phyloP scores from a whole-genome alignment of 1,139 yeast genomes.

The Yarrowia galli region DNA sequence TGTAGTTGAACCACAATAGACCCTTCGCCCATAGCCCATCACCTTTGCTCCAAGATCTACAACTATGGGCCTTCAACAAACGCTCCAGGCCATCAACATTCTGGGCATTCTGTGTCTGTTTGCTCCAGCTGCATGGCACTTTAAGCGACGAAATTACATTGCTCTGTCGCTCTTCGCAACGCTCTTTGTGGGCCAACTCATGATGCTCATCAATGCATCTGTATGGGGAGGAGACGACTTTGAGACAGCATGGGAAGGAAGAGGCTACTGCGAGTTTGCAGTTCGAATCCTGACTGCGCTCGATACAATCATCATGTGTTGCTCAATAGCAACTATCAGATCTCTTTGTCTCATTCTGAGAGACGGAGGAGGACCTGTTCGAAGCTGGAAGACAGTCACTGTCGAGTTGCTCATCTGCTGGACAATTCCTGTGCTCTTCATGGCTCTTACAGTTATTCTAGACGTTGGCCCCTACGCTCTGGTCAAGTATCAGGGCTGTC shows the following conservation, averaged over 20 bases:
- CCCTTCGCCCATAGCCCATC: too few relatives aligned
- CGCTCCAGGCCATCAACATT: neutral
- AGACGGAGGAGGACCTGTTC: slow-evolving; percentile 10
- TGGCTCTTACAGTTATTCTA: slow-evolving; percentile 1
- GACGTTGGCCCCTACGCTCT: slow-evolving; percentile 25
- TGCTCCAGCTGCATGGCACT: slow-evolving; percentile 24
- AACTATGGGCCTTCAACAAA: slow-evolving; percentile 21
- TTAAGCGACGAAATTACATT: slow-evolving; percentile 11
- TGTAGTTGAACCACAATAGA: too few relatives aligned
- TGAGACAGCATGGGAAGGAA: slow-evolving; percentile 5
- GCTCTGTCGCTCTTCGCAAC: slow-evolving; percentile 16
- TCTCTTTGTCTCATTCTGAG: slow-evolving; percentile 7
- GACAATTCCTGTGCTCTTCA: neutral
- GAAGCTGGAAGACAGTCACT: slow-evolving; percentile 23
- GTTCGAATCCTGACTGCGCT: slow-evolving; percentile 8
- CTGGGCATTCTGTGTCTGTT: slow-evolving; percentile 13
- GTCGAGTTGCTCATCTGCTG: slow-evolving; percentile 22
- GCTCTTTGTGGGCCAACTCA: slow-evolving; percentile 13
- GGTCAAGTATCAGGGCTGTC: slow-evolving; percentile 10
- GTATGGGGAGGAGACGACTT: slow-evolving; percentile 31
- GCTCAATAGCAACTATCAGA: slow-evolving; percentile 4
- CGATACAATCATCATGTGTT: slow-evolving; percentile 19
- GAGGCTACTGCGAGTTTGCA: slow-evolving; percentile 15
- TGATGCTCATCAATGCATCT: slow-evolving; percentile 25
- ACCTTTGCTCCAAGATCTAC: too few relatives aligned